phyloP scores from a whole-genome alignment of 78 protist species.

The Dictyostelium citrinum region DNA sequence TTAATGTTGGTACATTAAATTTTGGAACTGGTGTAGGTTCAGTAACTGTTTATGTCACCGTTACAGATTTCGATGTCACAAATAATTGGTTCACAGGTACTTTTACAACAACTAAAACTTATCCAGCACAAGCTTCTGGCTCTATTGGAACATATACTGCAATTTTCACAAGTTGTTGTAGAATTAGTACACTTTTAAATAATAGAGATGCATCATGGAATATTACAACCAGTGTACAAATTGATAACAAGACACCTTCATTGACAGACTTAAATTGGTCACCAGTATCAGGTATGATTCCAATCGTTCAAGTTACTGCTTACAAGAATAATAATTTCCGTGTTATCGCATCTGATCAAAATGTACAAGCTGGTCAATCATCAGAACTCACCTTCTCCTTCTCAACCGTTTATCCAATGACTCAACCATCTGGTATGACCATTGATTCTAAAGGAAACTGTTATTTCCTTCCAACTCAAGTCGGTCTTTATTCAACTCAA shows the following conservation, averaged over 20 bases:
- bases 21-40: background rate
- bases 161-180: background rate
- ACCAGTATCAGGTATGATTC: conserved; percentile 5
- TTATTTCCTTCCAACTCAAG: background rate
- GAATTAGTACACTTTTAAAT: conserved; percentile 21
- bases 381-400: background rate
- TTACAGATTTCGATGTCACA: background rate
- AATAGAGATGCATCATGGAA: conserved; percentile 10
- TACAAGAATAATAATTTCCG: background rate
- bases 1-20: conserved; percentile 3
- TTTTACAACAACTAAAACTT: background rate
- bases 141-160: background rate
- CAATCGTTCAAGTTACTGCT: background rate
- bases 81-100: conserved; percentile 48
- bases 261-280: background rate
- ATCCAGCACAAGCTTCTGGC: background rate
- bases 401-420: background rate
- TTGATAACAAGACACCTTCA: background rate
- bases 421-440: conserved; percentile 1
- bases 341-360: background rate
- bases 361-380: background rate
- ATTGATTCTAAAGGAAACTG: background rate
- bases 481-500: conserved; percentile 7
- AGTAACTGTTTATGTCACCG: background rate
- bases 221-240: conserved; percentile 1